Base-by-base conservation (phyloP, 2,329 filamentous ascomycete genomes). In the Colletotrichum tamarilloi region DNA sequence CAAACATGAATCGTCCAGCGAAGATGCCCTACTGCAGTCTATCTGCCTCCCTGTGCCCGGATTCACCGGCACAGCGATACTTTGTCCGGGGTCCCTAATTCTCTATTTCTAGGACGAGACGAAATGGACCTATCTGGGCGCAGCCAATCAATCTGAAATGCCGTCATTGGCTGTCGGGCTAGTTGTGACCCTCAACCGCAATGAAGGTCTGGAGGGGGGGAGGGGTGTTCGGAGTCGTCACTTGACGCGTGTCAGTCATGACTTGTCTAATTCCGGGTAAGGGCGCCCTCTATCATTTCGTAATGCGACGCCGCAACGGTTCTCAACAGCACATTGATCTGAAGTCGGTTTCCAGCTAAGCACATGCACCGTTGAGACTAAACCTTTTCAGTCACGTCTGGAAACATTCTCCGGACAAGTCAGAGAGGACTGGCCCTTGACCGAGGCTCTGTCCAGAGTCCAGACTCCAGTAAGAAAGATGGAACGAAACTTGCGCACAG, bases 121-220 rank as follows among this genome's bases (percentile, higher is more conserved):
- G 28, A 42, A 42, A 56, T 26, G 42, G 30, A 38, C 60, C 53
- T 65, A 58, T 66, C 55, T 70, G 30, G 14, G 24, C 14, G 30
- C 52, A 30, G 53, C 52, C 55, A 55, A 59, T 66, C 28, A 66
- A 70, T 70, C 22, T 19, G 24, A 55, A 7, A 2, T 30, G 24
- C n/a, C 28, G 60, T n/a, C 8, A 70, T 70, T 65, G 67, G 59
- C 52, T 58, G 14, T n/a, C 57, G n/a, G 35, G 49, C 32, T 32
- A 64, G 52, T 42, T 46, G 52, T 49, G 22, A 8, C 14, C 59
- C 67, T 49, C 59, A 19, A 3, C 5, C 14, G 19, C 7, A 24
- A 49, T 68, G 35, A 26, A 63, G 66, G 24, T 52, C 52, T 24
- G 14, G 30, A 35, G 22, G 24, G 26, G 11, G 58, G 35, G 11